A percentile compares a stretch with the other conserved stretches of the same genome.
Conservation (phyloP, 805 yeast species). For the Torulaspora maleeae region DNA sequence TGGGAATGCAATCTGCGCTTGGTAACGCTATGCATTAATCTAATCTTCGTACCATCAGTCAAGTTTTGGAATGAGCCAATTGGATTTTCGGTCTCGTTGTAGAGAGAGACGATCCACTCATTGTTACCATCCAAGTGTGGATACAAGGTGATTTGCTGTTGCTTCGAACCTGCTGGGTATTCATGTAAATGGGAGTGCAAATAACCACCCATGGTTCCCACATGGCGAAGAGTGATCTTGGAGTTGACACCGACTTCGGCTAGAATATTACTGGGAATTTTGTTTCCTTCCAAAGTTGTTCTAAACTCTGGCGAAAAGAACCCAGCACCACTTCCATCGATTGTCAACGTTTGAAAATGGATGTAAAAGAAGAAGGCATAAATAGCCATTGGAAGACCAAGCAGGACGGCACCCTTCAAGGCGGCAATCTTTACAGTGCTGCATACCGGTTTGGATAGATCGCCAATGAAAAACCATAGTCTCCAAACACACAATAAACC, state of each 20-base stretch:
- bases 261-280: slow-evolving; percentile 52
- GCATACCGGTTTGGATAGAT: slow-evolving; percentile 47
- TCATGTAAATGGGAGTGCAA: slow-evolving; percentile 72
- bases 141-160: slow-evolving; percentile 76
- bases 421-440: slow-evolving; percentile 45
- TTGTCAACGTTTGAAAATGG: slow-evolving; percentile 54
- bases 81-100: slow-evolving; percentile 50
- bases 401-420: slow-evolving; percentile 48
- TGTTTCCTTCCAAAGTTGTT: slow-evolving; percentile 54
- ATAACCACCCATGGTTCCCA: slow-evolving; percentile 72
- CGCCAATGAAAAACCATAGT: slow-evolving; percentile 71
- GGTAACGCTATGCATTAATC: slow-evolving; percentile 56
- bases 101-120: slow-evolving; percentile 65
- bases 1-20: slow-evolving; percentile 74
- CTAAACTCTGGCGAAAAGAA: slow-evolving; percentile 72
- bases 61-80: slow-evolving; percentile 58
- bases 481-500: slow-evolving; percentile 58
- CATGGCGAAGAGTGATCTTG: slow-evolving; percentile 58
- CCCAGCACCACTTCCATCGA: slow-evolving; percentile 67
- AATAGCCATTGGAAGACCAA: slow-evolving; percentile 54
- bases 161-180: slow-evolving; percentile 76
- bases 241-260: slow-evolving; percentile 76
- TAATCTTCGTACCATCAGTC: slow-evolving; percentile 62
- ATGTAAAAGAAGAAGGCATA: slow-evolving; percentile 57
- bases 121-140: slow-evolving; percentile 75